A percentile compares a stretch with the other conserved stretches of the same genome.
These are phyloP conservation scores for Tripterygium wilfordii DNA, from an alignment of 177 flowering plant species.

Conservation along the genomic window DNA sequence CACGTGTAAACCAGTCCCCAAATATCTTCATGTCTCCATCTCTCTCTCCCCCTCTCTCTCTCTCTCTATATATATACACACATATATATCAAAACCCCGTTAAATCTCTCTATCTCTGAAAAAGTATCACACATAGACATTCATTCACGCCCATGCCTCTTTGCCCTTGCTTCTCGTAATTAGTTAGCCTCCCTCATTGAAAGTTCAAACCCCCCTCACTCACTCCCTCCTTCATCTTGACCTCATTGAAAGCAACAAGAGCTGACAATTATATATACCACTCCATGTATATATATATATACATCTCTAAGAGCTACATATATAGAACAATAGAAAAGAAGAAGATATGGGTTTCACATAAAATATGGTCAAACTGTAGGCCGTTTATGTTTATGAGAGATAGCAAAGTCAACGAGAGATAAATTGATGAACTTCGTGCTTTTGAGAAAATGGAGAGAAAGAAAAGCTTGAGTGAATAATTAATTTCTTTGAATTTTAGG, in stretches of 20 bases:
- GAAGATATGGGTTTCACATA: neutral
- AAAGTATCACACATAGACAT: neutral
- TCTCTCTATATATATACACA: neutral
- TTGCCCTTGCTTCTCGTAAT: slow-evolving; percentile 10
- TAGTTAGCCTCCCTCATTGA: slow-evolving; percentile 1
- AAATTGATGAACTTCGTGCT: neutral
- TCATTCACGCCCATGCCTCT: slow-evolving; percentile 21
- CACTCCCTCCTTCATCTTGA: no score
- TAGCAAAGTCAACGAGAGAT: neutral
- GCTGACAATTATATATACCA: no score
- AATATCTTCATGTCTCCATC: slow-evolving; percentile 23
- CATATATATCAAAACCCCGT: no score
- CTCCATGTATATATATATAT: neutral
- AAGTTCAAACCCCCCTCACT: neutral
- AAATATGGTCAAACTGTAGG: neutral
- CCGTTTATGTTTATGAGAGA: neutral
- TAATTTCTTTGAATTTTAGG: neutral
- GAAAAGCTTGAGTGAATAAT: no score
- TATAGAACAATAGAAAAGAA: no score
- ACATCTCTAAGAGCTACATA: no score
- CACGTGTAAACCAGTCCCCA: slow-evolving; percentile 56
- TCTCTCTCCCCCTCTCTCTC: neutral
- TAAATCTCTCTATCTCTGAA: no score
- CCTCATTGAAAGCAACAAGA: no score
- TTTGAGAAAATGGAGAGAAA: no score